Evolutionary conservation across 2,329 filamentous ascomycete genomes (phyloP), one percentile per base, ranked within the genome.

Genomic region (Sporothrix curviconia): DNA sequence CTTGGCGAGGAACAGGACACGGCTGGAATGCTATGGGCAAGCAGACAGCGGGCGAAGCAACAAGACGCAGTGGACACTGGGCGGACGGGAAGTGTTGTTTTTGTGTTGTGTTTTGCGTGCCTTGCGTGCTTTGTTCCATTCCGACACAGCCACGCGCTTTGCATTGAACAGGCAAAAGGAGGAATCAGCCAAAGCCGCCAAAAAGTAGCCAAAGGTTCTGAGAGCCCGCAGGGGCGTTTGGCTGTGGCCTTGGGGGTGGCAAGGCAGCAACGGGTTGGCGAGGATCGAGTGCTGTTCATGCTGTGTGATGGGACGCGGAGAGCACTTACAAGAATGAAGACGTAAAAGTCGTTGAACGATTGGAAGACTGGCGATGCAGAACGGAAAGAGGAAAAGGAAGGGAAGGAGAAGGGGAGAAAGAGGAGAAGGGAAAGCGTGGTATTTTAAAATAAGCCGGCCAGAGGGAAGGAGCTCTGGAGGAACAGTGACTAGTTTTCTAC

Each of bases 41-140:
- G n/a, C n/a, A n/a, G n/a, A n/a, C n/a, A n/a, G n/a, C n/a, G n/a
- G n/a, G 46, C n/a, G 37, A 54, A 32, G 9, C 25, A 40, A 43
- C 15, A 43, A 25, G 40, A 39, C 17, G 30, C 17, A 47, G 43
- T 24, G 32, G 30, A 37, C 32, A 28, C 52, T 39, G 37, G 30
- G 44, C 39, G 4, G 22, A 24, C 40, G 42, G 53, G 32, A 37
- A 37, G 40, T 22, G 15, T 39, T 55, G 42, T 47, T 55, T 56
- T 34, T 50, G 44, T 56, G 17, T n/a, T n/a, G n/a, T n/a, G n/a
- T n/a, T n/a, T n/a, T n/a, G n/a, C n/a, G n/a, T n/a, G n/a, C n/a
- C n/a, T n/a, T n/a, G n/a, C n/a, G n/a, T n/a, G n/a, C n/a, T n/a
- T 42, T 34, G 36, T 56, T 50, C 54, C 44, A 49, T 32, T 56